Percentiles rank a stretch among this genome's conserved stretches.
phyloP scores from a whole-genome alignment of 1,284 basidiomycete species.

The Ustilago tritici region DNA sequence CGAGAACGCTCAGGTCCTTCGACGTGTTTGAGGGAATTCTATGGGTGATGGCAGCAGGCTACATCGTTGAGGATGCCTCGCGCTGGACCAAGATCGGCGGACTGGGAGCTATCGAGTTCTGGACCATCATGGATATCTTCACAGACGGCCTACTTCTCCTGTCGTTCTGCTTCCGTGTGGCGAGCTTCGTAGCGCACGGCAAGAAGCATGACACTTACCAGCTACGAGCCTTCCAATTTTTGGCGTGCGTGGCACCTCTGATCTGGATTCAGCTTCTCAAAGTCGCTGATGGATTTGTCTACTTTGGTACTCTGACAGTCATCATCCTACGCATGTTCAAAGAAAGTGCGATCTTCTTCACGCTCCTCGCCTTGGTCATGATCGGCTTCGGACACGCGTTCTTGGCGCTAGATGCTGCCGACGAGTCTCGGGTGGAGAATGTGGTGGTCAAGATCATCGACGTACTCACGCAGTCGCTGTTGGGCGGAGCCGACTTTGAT shows the following conservation, averaged over 20 bases:
- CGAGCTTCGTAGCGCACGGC: constrained; percentile 48
- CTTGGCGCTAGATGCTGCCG: constrained; percentile 89
- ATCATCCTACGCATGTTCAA: constrained; percentile 80
- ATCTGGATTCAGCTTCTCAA: constrained; percentile 63
- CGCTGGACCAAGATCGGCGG: constrained; percentile 63
- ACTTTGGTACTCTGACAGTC: constrained; percentile 69
- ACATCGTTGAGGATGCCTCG: constrained; percentile 55
- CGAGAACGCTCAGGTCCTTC: constrained; percentile 47
- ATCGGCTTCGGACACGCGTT: constrained; percentile 87
- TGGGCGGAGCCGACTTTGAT: constrained; percentile 71
- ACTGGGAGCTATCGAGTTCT: constrained; percentile 57
- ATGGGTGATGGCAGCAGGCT: constrained; percentile 60
- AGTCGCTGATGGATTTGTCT: constrained; percentile 72
- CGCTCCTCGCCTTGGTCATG: constrained; percentile 81
- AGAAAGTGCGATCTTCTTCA: constrained; percentile 76
- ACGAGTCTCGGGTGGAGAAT: constrained; percentile 77
- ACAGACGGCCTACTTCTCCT: constrained; percentile 53
- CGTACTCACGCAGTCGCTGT: constrained; percentile 81
- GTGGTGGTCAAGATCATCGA: constrained; percentile 77
- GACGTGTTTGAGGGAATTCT: constrained; percentile 53
- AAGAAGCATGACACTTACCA: constrained; percentile 39
- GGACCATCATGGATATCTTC: constrained; percentile 58
- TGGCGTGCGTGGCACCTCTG: constrained; percentile 63
- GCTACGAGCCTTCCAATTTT: constrained; percentile 58
- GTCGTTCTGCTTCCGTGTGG: constrained; percentile 54